phyloP scores from a whole-genome alignment of 1,284 basidiomycete genomes.

The Anthracocystis panici-leucophaei region DNA sequence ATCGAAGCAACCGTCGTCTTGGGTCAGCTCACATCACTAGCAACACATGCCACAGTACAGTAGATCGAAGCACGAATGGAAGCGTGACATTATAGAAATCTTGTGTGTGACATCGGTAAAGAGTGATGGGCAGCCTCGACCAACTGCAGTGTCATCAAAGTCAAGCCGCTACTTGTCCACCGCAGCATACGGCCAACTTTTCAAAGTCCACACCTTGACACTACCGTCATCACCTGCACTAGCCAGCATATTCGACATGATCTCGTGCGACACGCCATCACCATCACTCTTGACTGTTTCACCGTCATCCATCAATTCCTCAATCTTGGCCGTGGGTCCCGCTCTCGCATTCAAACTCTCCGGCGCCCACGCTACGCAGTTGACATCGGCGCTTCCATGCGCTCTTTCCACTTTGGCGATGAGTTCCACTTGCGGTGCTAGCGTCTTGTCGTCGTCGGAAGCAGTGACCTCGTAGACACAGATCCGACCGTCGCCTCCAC shows the following conservation, averaged over 20 bases:
- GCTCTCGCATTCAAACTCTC: conserved; percentile 40
- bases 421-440: conserved; percentile 44
- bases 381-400: conserved; percentile 82
- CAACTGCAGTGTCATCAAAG: no score
- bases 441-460: conserved; percentile 26
- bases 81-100: conserved; percentile 12
- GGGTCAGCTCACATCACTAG: neutral
- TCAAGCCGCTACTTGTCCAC: neutral
- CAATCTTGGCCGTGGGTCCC: conserved; percentile 38
- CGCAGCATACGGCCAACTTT: conserved; percentile 29
- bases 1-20: no score
- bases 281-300: conserved; percentile 53
- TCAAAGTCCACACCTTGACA: conserved; percentile 76
- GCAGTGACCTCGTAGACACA: conserved; percentile 78
- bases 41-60: no score
- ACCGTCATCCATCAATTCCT: conserved; percentile 48
- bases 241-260: conserved; percentile 76
- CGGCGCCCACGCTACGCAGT: conserved; percentile 80
- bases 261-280: conserved; percentile 10
- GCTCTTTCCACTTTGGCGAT: conserved; percentile 71
- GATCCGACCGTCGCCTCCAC: conserved; percentile 82
- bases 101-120: neutral
- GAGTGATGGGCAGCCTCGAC: no score
- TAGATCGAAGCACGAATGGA: no score
- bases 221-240: conserved; percentile 83